phyloP scores from a whole-genome alignment of 1,284 basidiomycete species.

The Somion occarium region DNA sequence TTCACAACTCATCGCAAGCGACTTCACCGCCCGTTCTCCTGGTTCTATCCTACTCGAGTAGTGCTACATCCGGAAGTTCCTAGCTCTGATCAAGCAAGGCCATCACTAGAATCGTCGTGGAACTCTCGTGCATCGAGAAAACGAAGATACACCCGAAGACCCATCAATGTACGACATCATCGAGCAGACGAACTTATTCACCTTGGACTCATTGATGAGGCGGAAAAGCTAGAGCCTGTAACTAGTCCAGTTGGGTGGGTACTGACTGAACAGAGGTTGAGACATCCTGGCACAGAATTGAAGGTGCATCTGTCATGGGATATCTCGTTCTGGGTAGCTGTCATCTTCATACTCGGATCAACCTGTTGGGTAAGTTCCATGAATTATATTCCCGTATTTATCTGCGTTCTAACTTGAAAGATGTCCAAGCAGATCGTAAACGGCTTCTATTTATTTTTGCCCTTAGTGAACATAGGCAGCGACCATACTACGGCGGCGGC shows the following conservation, averaged over 20 bases:
- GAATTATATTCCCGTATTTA: no score
- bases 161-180: conserved; percentile 11
- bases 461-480: conserved; percentile 34
- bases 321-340: conserved; percentile 26
- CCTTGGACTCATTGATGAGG: background rate
- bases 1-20: conserved; percentile 2
- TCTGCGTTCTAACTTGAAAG: no score
- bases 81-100: background rate
- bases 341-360: conserved; percentile 28
- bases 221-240: background rate
- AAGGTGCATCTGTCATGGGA: conserved; percentile 22
- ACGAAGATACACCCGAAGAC: conserved; percentile 14
- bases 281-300: conserved; percentile 14
- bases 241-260: conserved; percentile 9
- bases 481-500: conserved; percentile 31
- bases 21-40: conserved; percentile 15
- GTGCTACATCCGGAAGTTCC: conserved; percentile 6
- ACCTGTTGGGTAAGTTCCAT: conserved; percentile 20
- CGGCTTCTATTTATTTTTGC: conserved; percentile 50
- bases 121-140: conserved; percentile 19
- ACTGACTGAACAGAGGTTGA: conserved; percentile 17
- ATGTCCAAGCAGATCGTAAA: conserved; percentile 43
- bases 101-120: conserved; percentile 8
- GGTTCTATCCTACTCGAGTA: conserved; percentile 20
- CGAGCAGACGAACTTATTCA: background rate